Base-by-base conservation (phyloP, 2,329 filamentous ascomycete species). In the Corinectria fuckeliana region DNA sequence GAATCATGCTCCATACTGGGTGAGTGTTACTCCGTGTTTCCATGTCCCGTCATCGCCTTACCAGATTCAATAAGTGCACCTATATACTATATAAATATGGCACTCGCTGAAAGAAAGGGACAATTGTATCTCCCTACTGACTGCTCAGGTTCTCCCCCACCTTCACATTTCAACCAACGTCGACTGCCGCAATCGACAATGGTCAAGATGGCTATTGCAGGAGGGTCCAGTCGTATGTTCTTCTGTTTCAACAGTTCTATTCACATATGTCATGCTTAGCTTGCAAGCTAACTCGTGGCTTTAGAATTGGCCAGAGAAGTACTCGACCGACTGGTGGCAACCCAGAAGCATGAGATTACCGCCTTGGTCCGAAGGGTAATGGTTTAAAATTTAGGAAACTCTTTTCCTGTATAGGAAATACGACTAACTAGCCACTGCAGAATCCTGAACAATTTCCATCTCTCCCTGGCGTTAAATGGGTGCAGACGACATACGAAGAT, bases 401-500 rank as follows among this genome's bases (percentile, higher is more conserved):
- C 11, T 13, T 16, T 1, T 2, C 4, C 8, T 16, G 14, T 16
- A 6, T 34, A 1, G n/a, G 14, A 10, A 36, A n/a, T 1, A 30
- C 8, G 0, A 16, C 21, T 28, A 5, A 54, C 1, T 10, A 2
- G 9, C 4, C 3, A 1, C 1, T 20, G 30, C 8, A 67, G 65
- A 59, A 65, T 14, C 45, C 63, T 23, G 39, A 38, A 0, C 13
- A 26, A 16, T 34, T 49, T 26, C 47, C 60, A 11, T 4, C 52
- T 9, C 49, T 55, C 0, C 61, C 72, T 0, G 74, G 71, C 10
- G 71, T 82, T 1, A 70, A 66, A 1, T 82, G 79, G 76, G 67
- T 73, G 25, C 69, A 67, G 23, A 76, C 81, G 10, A 73, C 82
- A 62, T 86, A 85, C 65, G 58, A 71, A 2, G 69, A 82, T 62